Conservation (phyloP, 1,284 basidiomycete species). For the Fomes fomentarius region DNA sequence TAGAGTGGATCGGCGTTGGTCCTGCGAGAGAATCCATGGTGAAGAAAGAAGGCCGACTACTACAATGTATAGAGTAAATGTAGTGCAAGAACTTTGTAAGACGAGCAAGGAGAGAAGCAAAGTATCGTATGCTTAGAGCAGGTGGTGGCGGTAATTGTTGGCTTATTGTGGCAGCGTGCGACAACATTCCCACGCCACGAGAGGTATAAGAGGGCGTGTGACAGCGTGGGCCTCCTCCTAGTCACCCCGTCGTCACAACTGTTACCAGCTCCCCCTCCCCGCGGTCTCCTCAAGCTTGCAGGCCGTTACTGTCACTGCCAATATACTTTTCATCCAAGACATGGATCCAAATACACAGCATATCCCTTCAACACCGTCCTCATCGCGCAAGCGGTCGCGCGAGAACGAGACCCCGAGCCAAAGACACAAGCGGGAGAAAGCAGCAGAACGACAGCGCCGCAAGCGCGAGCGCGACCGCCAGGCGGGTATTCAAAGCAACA, state of each 20-base stretch:
- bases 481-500: conserved; percentile 40
- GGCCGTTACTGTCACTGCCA: conserved; percentile 27
- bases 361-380: conserved; percentile 30
- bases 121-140: too few relatives aligned
- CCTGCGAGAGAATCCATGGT: conserved; percentile 86
- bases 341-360: conserved; percentile 36
- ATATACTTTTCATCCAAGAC: conserved; percentile 24
- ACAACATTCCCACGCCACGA: conserved; percentile 31
- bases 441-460: conserved; percentile 75
- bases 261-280: conserved; percentile 24
- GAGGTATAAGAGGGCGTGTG: conserved; percentile 35
- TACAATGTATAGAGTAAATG: conserved; percentile 19
- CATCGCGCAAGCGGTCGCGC: conserved; percentile 57
- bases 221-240: conserved; percentile 31
- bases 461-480: conserved; percentile 78
- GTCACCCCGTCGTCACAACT: conserved; percentile 50
- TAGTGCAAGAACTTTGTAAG: conserved; percentile 13
- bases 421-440: conserved; percentile 76
- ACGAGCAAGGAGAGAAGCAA: conserved; percentile 1
- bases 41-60: conserved; percentile 30
- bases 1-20: conserved; percentile 93
- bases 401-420: conserved; percentile 74
- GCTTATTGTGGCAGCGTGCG: conserved; percentile 3
- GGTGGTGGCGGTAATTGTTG: too few relatives aligned
- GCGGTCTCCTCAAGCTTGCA: conserved; percentile 14